Conservation (phyloP, 768 basidiomycete species). For the Trichaptum fuscoviolaceum region DNA sequence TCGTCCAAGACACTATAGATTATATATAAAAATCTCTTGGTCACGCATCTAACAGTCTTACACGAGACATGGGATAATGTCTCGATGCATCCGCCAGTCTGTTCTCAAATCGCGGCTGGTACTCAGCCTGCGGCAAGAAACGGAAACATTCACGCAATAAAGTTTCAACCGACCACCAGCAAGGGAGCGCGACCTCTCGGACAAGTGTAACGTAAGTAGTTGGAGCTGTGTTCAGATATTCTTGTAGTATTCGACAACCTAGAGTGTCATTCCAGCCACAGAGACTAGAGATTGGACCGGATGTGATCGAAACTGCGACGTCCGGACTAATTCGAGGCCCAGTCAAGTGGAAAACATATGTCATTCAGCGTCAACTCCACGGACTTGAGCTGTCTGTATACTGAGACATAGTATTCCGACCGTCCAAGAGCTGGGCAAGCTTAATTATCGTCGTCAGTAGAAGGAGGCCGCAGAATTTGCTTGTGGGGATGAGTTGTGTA, state of each 20-base stretch:
- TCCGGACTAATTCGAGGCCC: neutral
- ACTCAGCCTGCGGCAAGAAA: neutral
- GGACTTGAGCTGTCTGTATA: neutral
- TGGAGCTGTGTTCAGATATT: neutral
- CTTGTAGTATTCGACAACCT: neutral
- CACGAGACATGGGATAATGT: neutral
- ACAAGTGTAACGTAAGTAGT: neutral
- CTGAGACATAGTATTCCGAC: neutral
- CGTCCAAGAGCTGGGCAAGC: neutral
- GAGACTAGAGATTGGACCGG: neutral
- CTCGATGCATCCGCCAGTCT: conserved; percentile 1
- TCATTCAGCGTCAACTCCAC: neutral
- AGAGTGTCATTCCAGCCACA: neutral
- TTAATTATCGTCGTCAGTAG: neutral
- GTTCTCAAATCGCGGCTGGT: neutral
- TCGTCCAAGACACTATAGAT: neutral
- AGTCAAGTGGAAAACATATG: neutral
- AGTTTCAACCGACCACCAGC: neutral
- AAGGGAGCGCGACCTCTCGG: neutral
- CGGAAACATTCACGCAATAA: neutral
- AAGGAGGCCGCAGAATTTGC: neutral
- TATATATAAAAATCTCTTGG: neutral
- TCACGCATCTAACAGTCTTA: neutral
- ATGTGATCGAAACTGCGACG: neutral
- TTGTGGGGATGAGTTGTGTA: neutral